phyloP scores from a whole-genome alignment of 768 basidiomycete species.

The Phlebiopsis flavidoalba region DNA sequence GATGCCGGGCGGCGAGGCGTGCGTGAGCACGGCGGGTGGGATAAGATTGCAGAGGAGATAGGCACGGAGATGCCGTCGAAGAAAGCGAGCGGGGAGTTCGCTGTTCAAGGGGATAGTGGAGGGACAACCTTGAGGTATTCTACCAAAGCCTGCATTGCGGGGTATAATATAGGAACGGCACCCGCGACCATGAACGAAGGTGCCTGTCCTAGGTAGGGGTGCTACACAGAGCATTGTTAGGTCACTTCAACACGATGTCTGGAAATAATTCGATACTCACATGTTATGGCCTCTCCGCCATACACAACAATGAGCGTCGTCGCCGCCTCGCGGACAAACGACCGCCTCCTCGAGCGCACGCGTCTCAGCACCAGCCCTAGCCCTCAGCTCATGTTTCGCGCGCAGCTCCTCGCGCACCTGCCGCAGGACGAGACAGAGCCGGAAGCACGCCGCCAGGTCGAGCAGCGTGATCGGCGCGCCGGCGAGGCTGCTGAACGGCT shows the following conservation, averaged over 20 bases:
- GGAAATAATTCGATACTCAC: conserved; percentile 31
- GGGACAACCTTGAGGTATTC: conserved; percentile 56
- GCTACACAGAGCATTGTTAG: not conserved
- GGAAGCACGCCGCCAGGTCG: conserved; percentile 61
- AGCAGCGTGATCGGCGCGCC: conserved; percentile 54
- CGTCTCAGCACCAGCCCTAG: conserved; percentile 25
- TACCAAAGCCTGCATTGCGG: conserved; percentile 53
- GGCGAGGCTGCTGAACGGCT: conserved; percentile 61
- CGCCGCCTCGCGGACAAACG: conserved; percentile 52
- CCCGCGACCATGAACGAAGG: conserved; percentile 82
- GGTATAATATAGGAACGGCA: conserved; percentile 57
- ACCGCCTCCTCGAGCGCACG: conserved; percentile 40
- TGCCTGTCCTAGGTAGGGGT: conserved; percentile 45
- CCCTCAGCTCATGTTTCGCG: conserved; percentile 35
- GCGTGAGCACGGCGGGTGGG: conserved; percentile 58
- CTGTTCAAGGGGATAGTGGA: conserved; percentile 40
- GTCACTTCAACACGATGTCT: not conserved
- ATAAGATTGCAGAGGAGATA: conserved; percentile 75
- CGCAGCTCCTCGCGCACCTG: conserved; percentile 54
- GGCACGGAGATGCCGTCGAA: conserved; percentile 79
- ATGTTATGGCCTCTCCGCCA: conserved; percentile 69
- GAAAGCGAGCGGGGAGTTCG: conserved; percentile 69
- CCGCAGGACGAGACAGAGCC: conserved; percentile 64
- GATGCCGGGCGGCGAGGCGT: conserved; percentile 40
- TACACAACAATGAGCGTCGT: conserved; percentile 67